A percentile compares a stretch with the other conserved stretches of the same genome.
phyloP scores from a whole-genome alignment of 371 early-diverging fungal species.

The Mucor lusitanicus region DNA sequence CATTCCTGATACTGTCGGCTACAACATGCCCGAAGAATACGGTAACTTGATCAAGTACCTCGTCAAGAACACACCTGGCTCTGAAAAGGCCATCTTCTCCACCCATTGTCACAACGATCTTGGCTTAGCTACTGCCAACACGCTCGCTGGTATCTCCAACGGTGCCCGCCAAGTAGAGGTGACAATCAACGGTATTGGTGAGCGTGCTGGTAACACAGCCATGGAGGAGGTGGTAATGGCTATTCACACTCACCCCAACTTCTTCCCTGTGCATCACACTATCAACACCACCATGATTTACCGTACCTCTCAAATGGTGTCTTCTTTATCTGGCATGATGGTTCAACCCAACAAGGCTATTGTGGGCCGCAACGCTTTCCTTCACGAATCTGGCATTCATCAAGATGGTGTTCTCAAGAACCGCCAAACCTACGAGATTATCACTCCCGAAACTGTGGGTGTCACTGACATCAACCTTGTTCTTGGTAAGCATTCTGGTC shows the following conservation, averaged over 20 bases:
- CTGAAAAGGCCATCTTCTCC: conserved; percentile 82
- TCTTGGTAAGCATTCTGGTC: conserved; percentile 95
- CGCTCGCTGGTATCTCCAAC: conserved; percentile 84
- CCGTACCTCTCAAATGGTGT: conserved; percentile 87
- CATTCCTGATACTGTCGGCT: conserved; percentile 96
- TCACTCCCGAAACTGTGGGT: conserved; percentile 90
- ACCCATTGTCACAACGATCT: conserved; percentile 98
- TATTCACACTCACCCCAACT: conserved; percentile 83
- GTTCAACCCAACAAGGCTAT: conserved; percentile 98
- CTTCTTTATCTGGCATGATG: conserved; percentile 86
- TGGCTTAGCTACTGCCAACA: conserved; percentile 96
- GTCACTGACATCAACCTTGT: conserved; percentile 82
- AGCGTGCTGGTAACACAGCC: conserved; percentile 97
- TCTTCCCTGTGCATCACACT: conserved; percentile 84
- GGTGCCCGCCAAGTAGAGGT: conserved; percentile 97
- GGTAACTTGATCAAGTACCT: conserved; percentile 83
- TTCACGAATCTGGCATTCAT: conserved; percentile 97
- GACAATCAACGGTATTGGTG: conserved; percentile 97
- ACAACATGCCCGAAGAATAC: conserved; percentile 90
- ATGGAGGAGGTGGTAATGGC: conserved; percentile 96
- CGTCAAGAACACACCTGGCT: conserved; percentile 74
- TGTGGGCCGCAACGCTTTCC: conserved; percentile 96
- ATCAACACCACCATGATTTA: conserved; percentile 89
- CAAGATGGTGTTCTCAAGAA: conserved; percentile 97
- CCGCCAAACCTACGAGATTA: conserved; percentile 94